Base-by-base conservation (phyloP, 2,329 filamentous ascomycete genomes). In the Diaporthe nobilis region DNA sequence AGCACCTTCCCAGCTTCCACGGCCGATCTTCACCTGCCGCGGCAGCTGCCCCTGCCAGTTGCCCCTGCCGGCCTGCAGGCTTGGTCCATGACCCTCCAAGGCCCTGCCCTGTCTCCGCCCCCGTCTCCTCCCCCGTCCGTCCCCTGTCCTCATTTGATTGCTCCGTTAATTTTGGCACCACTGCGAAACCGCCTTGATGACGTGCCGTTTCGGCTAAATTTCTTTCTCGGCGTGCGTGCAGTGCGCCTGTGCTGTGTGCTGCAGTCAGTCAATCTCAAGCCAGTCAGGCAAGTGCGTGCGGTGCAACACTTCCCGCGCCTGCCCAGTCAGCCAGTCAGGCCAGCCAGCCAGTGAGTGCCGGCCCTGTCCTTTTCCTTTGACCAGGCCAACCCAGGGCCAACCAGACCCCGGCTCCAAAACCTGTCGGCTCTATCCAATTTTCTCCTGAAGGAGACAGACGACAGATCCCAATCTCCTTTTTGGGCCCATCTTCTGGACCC, bases 151-250 rank as follows among this genome's bases (percentile, higher is more conserved):
- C 47, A 63, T 73, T 65, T 63, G 57, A 61, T 63, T 63, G 71
- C 57, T 73, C 60, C 34, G 60, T 73, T 73, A 65, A 73, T 44
- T 63, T 65, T 73, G 71, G 71, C 49, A 68, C 65, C 71, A 73
- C 71, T 63, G 71, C 71, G 71, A 73, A 65, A 73, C 71, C 71
- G 49, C 28, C 44, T 70, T 75, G 68, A 77, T 75, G 75, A 75
- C 75, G 75, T 76, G 74, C 75, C 60, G 75, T 73, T 65, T 75
- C 53, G 75, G 73, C 71, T 77, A 72, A 72, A 75, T 75, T 65
- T 73, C 68, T 71, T 67, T 31, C 17, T 75, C 42, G 28, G 49
- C n/a, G 28, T 8, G 39, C 39, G 60, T 20, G 49, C 31, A 37
- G 49, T 25, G 22, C 49, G 22, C 37, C 31, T 12, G 37, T 53